phyloP scores from a whole-genome alignment of 2,329 filamentous ascomycete genomes.

The Exophiala spinifera region DNA sequence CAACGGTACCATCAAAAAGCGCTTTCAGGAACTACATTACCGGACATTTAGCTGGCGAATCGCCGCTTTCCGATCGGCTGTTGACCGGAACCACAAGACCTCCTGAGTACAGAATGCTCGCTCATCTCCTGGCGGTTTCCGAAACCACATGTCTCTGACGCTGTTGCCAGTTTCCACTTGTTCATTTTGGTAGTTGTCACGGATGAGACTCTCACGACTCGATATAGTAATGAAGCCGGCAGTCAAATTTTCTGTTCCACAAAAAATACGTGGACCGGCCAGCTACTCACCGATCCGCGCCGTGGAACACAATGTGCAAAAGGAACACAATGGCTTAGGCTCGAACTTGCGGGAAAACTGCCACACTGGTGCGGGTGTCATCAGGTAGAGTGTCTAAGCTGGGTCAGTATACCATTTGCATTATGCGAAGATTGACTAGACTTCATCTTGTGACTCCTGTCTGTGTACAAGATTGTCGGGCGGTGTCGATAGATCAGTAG shows the following conservation, averaged over 20 bases:
- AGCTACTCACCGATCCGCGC: slow-evolving; percentile 6
- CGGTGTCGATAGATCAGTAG: not conserved
- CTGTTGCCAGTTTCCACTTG: not conserved
- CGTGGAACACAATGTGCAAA: slow-evolving; percentile 7
- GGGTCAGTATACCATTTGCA: not conserved
- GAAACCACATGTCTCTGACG: not conserved
- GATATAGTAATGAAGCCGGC: not conserved
- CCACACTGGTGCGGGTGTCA: not conserved
- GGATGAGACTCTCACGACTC: not conserved
- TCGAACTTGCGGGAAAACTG: not conserved
- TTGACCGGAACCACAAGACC: no score
- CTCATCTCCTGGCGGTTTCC: no score
- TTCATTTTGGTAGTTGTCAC: no score
- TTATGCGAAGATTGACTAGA: not conserved
- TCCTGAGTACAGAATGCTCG: no score
- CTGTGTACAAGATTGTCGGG: not conserved
- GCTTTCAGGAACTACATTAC: no score
- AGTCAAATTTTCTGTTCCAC: slow-evolving; percentile 1
- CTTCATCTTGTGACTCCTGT: not conserved
- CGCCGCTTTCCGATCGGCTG: no score
- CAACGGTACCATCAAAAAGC: no score
- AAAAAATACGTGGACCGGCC: slow-evolving; percentile 1
- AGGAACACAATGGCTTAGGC: not conserved
- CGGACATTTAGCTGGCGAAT: no score
- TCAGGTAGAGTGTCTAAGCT: not conserved